Percentiles rank a stretch among this genome's conserved stretches.
Conservation (phyloP, 495 filamentous ascomycete genomes). For the Pseudevernia furfuracea region DNA sequence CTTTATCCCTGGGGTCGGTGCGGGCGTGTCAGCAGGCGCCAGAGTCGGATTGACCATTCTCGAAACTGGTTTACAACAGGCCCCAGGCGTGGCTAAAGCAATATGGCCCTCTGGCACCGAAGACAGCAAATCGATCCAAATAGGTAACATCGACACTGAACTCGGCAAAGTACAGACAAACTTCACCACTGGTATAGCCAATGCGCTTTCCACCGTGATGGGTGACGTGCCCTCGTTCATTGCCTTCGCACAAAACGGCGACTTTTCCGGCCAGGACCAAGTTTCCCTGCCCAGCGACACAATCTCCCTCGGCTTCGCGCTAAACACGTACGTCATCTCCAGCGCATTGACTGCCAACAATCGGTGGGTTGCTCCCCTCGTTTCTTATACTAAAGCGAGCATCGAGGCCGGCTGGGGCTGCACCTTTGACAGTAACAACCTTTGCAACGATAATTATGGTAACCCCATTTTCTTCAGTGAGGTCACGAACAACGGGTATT, state of each 20-base stretch:
- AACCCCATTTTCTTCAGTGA: no score
- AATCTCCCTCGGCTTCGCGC: background rate
- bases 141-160: background rate
- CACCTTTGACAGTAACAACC: slow-evolving; percentile 6
- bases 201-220: slow-evolving; percentile 3
- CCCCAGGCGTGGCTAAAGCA: slow-evolving; percentile 8
- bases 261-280: slow-evolving; percentile 4
- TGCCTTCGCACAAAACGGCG: slow-evolving; percentile 6
- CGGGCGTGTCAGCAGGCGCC: background rate
- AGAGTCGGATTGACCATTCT: background rate
- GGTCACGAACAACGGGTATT: no score
- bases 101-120: slow-evolving; percentile 12
- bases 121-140: slow-evolving; percentile 6
- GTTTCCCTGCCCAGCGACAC: background rate
- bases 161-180: background rate
- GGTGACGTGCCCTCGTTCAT: slow-evolving; percentile 12
- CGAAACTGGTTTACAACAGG: slow-evolving; percentile 1
- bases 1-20: background rate
- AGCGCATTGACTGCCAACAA: slow-evolving; percentile 6
- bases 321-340: slow-evolving; percentile 1
- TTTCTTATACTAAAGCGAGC: background rate
- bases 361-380: background rate
- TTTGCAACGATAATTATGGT: background rate
- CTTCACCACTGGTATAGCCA: background rate
- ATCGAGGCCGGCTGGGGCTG: background rate